phyloP scores from a whole-genome alignment of 2,329 filamentous ascomycete genomes.

The Cadophora luteo-olivacea region DNA sequence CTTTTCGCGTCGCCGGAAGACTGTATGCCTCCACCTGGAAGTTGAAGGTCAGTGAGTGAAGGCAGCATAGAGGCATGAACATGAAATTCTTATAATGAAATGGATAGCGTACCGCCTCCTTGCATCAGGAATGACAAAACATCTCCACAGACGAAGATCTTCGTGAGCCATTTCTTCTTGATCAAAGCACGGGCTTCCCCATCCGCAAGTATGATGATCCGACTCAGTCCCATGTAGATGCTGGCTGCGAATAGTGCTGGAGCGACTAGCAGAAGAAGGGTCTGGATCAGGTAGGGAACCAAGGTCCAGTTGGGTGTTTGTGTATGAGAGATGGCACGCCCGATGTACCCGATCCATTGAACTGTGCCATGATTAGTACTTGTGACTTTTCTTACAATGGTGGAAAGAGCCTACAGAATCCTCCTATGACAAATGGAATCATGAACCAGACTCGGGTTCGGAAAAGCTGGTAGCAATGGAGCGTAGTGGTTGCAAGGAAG shows the following conservation, averaged over 20 bases:
- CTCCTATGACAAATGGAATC: slow-evolving; percentile 55
- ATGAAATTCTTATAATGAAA: too few relatives aligned
- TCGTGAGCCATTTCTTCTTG: slow-evolving; percentile 45
- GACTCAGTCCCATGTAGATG: slow-evolving; percentile 50
- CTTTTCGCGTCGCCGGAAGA: too few relatives aligned
- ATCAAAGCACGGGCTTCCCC: slow-evolving; percentile 47
- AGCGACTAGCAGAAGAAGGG: slow-evolving; percentile 46
- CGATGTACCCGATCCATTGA: slow-evolving; percentile 47
- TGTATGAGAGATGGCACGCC: slow-evolving; percentile 37
- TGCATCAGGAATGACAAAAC: slow-evolving; percentile 51
- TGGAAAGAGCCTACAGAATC: slow-evolving; percentile 49
- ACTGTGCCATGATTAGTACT: slow-evolving; percentile 40
- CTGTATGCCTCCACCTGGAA: too few relatives aligned
- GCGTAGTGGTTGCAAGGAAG: slow-evolving; percentile 40
- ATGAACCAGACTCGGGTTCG: slow-evolving; percentile 54
- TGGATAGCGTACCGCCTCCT: slow-evolving; percentile 24
- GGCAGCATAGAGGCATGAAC: too few relatives aligned
- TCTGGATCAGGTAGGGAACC: slow-evolving; percentile 45
- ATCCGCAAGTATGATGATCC: slow-evolving; percentile 45
- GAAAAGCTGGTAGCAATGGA: slow-evolving; percentile 49
- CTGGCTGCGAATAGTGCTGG: slow-evolving; percentile 48
- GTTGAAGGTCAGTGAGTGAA: too few relatives aligned
- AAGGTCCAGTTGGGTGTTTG: slow-evolving; percentile 37
- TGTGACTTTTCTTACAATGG: not conserved
- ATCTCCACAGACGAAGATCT: slow-evolving; percentile 53